Percentiles rank a stretch among this genome's conserved stretches.
Evolutionary conservation across 2,329 filamentous ascomycete genomes (phyloP).

Genomic region (Chrysosporium queenslandicum): DNA sequence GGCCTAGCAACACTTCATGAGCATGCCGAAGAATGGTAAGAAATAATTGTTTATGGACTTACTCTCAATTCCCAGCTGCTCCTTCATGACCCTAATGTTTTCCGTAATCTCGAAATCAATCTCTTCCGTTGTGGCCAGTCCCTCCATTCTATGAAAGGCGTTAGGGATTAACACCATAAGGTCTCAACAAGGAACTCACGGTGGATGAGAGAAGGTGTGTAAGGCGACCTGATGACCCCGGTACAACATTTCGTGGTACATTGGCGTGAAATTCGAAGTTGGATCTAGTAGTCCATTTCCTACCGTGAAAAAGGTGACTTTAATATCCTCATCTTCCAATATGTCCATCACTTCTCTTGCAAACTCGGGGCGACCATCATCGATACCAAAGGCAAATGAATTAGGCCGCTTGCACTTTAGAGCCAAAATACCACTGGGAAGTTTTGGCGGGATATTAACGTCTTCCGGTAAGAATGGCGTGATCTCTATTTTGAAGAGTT

Average conservation of each 20-base stretch:
- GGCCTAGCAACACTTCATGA: constrained; percentile 26
- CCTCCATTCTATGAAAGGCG: constrained; percentile 28
- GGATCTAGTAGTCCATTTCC: constrained; percentile 51
- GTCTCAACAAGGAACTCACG: constrained; percentile 27
- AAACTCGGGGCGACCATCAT: constrained; percentile 53
- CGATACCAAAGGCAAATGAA: constrained; percentile 62
- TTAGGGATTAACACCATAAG: neutral
- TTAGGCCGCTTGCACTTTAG: constrained; percentile 58
- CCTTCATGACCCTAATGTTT: constrained; percentile 26
- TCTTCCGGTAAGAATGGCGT: constrained; percentile 44
- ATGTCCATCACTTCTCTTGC: constrained; percentile 53
- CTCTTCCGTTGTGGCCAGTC: constrained; percentile 22
- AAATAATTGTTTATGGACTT: constrained; percentile 7
- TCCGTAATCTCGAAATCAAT: constrained; percentile 33
- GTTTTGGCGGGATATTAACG: constrained; percentile 48
- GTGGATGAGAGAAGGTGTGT: constrained; percentile 60
- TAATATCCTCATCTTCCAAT: constrained; percentile 51
- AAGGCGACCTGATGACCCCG: constrained; percentile 59
- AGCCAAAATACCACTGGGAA: constrained; percentile 51
- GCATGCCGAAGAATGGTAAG: neutral
- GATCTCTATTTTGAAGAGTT: constrained; percentile 52
- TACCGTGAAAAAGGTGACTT: constrained; percentile 63
- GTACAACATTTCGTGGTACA: constrained; percentile 54
- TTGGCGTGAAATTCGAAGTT: constrained; percentile 50
- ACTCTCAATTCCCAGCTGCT: constrained; percentile 29